Evolutionary conservation across 768 basidiomycete genomes (phyloP).

Genomic region (Russula vinacea): DNA sequence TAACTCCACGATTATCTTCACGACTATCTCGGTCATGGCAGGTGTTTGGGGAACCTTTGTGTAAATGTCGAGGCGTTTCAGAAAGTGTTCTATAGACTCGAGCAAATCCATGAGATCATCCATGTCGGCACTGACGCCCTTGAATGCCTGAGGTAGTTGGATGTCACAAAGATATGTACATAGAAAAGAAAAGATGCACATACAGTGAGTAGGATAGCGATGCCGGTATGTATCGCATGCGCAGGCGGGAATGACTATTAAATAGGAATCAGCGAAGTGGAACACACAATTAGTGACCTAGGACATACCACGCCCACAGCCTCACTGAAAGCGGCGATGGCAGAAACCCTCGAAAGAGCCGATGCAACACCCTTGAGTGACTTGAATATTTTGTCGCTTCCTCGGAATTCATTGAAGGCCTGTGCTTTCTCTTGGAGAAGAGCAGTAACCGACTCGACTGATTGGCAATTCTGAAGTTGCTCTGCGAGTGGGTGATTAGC

Average conservation of each 20-base stretch:
- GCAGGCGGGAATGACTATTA: background rate
- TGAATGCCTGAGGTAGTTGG: background rate
- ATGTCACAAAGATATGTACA: background rate
- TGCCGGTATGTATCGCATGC: background rate
- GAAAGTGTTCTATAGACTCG: background rate
- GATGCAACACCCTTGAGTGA: background rate
- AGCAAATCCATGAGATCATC: background rate
- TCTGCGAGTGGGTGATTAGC: background rate
- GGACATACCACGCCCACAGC: background rate
- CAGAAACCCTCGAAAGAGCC: background rate
- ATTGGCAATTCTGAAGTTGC: background rate
- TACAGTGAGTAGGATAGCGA: background rate
- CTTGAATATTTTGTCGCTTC: background rate
- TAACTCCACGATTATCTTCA: constrained; percentile 4
- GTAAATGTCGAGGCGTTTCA: background rate
- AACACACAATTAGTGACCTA: background rate
- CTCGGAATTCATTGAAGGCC: background rate
- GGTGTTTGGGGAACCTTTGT: background rate
- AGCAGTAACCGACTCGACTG: background rate
- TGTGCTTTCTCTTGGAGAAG: background rate
- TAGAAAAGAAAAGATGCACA: background rate
- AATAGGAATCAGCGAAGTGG: constrained; percentile 32
- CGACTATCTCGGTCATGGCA: background rate
- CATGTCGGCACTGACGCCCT: background rate
- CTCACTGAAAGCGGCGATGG: background rate